Evolutionary conservation across 2,329 filamentous ascomycete genomes (phyloP), one percentile per base, ranked within the genome.

Genomic region (Alternaria angustiovoidea): DNA sequence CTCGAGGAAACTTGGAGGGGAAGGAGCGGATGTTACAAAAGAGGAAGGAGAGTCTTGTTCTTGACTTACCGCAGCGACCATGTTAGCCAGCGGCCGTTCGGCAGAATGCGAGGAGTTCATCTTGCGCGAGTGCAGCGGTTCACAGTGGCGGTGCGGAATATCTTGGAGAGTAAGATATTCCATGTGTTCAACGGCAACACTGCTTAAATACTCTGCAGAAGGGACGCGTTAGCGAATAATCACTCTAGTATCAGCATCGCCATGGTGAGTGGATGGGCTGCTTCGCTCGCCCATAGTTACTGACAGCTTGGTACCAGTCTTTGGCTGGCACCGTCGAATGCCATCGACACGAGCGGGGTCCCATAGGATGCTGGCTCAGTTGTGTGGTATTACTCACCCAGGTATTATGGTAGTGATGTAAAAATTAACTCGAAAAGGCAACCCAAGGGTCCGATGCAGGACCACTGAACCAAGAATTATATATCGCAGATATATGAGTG

Each of bases 141-240:
- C 67, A 63, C 64, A 70, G 42, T 75, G 72, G 56, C 73, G 74
- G 42, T 72, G 70, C 67, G 76, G 75, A 63, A 77, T 68, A 70
- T 78, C 76, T 65, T 77, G 75, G n/a, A 78, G 70, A 18, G 76
- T 75, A 51, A 78, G 75, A 63, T 76, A 78, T 69, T 78, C 75
- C 76, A 78, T 78, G 24, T 60, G 34, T 52, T 59, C 59, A 44
- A 54, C 30, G 24, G 9, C 32, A 42, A 42, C 26, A 53, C 14
- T 34, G 43, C 26, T 57, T 66, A 62, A 64, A 62, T 69, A 63
- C 57, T 64, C 59, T 63, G 51, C 28, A 60, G 38, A 4, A 44
- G 3, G 20, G 2, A 30, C n/a, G 46, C 39, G 49, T 63, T 54
- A 63, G 57, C 61, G 14, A 32, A 26, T 57, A 6, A 4, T 41